phyloP scores from a whole-genome alignment of 305 asterid genomes.

The Rubia tinctorum region DNA sequence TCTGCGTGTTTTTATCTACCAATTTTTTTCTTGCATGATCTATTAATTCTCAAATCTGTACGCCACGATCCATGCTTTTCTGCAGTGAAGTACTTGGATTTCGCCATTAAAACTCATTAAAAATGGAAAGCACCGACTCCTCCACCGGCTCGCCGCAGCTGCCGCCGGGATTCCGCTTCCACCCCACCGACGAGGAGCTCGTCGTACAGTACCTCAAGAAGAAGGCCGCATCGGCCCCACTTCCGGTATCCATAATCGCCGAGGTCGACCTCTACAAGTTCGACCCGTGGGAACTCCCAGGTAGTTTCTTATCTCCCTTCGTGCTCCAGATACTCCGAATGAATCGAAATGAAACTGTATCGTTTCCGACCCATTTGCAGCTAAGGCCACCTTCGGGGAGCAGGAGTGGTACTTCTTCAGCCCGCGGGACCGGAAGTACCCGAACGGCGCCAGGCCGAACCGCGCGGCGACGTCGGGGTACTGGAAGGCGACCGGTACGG shows the following conservation, averaged over 20 bases:
- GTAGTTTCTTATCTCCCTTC: not conserved
- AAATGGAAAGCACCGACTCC: slow-evolving; percentile 83
- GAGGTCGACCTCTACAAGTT: slow-evolving; percentile 84
- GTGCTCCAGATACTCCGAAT: not conserved
- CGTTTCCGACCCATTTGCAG: slow-evolving; percentile 18
- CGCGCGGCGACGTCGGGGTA: slow-evolving; percentile 90
- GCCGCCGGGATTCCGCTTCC: slow-evolving; percentile 85
- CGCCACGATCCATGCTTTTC: not conserved
- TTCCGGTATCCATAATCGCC: slow-evolving; percentile 72
- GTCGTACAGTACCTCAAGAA: slow-evolving; percentile 89
- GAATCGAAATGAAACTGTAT: not conserved
- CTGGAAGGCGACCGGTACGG: slow-evolving; percentile 97
- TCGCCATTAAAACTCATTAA: not conserved
- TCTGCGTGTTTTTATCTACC: not conserved
- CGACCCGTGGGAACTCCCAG: slow-evolving; percentile 91
- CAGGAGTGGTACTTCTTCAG: slow-evolving; percentile 96
- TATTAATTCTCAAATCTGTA: not conserved
- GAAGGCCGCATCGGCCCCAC: slow-evolving; percentile 60
- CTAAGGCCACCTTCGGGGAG: slow-evolving; percentile 82
- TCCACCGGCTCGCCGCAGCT: slow-evolving; percentile 71
- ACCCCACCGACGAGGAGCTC: slow-evolving; percentile 84
- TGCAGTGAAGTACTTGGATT: not conserved
- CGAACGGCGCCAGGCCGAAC: slow-evolving; percentile 86
- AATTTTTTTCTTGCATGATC: no score
- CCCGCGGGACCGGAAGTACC: slow-evolving; percentile 86